Base-by-base conservation (phyloP, 208 protist genomes). In the Acanthamoeba sp. region DNA sequence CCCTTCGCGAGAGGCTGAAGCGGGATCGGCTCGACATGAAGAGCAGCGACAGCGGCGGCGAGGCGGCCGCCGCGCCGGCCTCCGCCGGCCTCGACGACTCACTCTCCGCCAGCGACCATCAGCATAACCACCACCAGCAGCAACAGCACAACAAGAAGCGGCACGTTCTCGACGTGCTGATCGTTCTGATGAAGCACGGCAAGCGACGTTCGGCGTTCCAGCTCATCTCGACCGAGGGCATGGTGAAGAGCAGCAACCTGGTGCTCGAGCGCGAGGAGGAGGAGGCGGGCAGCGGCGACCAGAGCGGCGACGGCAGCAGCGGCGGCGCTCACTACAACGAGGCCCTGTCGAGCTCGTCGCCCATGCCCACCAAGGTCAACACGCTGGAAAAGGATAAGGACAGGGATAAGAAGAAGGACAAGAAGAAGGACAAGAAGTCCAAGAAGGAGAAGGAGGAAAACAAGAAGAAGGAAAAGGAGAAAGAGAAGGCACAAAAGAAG, bases 131-230 rank as follows among this genome's bases (percentile, higher is more conserved):
- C 27, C 24, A 27, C n/a, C 69, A 27, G 14, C 24, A 50, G 34
- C 34, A 64, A n/a, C 29, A 40, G 82, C 29, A 27, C 52, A 88
- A 59, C 36, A 90, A 73, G 59, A 34, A 48, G 29, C 69, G 34
- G 6, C 32, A 42, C 69, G 45, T 55, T 4, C 50, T 92, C 38
- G 87, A 92, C 38, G 87, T 92, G 87, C 59, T 92, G 36, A 73
- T 92, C 87, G 45, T 92, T 20, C 38, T 76, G 36, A 76, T 55
- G 52, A 92, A 92, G 45, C 87, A 92, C 45, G 87, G 59, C 57
- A 48, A 92, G 87, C 52, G 59, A 12, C 87, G 59, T 10, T 92
- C 87, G 62, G 62, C 62, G 20, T 92, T 92, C 73, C 87, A 92
- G 57, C 62, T 92, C 14, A 73, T 92, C 36, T 92, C 87, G 22